Conservation (phyloP, 2,329 filamentous ascomycete genomes). For the Pseudopithomyces maydicus region DNA sequence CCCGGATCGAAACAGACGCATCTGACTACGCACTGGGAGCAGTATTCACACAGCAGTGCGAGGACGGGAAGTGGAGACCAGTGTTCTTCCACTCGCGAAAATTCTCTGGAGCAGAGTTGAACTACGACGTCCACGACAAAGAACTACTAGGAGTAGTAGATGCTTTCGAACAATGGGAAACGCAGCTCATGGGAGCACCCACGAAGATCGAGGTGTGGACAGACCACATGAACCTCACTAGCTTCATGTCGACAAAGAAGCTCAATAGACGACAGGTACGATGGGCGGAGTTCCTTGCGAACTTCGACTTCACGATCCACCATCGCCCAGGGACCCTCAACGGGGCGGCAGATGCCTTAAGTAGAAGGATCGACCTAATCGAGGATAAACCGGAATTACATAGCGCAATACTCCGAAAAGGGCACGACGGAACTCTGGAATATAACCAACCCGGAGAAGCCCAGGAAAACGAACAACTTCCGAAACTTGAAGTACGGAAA, state of each 20-base stretch:
- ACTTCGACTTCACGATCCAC: neutral
- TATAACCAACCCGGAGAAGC: neutral
- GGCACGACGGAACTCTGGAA: neutral
- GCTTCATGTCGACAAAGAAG: neutral
- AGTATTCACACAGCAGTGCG: neutral
- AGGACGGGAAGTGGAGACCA: conserved; percentile 18
- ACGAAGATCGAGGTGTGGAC: neutral
- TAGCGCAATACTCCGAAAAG: neutral
- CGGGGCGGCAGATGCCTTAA: neutral
- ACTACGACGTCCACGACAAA: conserved; percentile 22
- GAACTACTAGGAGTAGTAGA: neutral
- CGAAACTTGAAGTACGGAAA: no score
- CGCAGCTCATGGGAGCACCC: neutral
- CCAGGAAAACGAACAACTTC: no score
- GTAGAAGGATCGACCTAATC: neutral
- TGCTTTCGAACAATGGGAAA: neutral
- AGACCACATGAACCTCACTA: neutral
- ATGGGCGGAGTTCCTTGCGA: neutral
- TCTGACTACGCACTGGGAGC: neutral
- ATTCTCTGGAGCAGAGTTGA: conserved; percentile 1
- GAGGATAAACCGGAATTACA: neutral
- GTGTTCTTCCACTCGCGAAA: conserved; percentile 27
- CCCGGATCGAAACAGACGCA: conserved; percentile 1
- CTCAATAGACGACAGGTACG: neutral
- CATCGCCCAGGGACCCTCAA: neutral